Base-by-base conservation (phyloP, 495 filamentous ascomycete genomes). In the Neurospora tetraspora region DNA sequence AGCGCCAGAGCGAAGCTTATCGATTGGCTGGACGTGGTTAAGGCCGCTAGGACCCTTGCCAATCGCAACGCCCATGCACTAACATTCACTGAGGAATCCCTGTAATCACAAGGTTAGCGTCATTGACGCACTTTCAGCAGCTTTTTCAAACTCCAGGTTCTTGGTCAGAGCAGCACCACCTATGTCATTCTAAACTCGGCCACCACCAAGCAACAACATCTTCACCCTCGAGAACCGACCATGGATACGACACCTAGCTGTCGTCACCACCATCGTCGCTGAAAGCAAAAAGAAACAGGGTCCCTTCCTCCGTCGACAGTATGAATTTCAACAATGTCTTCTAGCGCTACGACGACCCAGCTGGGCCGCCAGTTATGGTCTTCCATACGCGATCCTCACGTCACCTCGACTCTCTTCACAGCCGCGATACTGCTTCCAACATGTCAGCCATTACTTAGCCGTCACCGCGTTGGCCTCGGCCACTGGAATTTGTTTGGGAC, bases 311-410 rank as follows among this genome's bases (percentile, higher is more conserved):
- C 12, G 53, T 65, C 53, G 53, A 65, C 80, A 79, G 77, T 74
- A 79, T 84, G 82, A 78, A 73, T 81, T 79, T 78, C 76, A 77
- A 80, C 79, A 77, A 85, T 85, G 84, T 81, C 81, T 77, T 81
- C 80, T 82, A 84, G 84, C 77, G 76, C 80, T 71, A 78, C 79
- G 20, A 78, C 81, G 74, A 78, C 83, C 77, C 81, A 83, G 78
- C 80, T 83, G 77, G 81, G 82, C 75, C 83, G 83, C 53, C 79
- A 82, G 69, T 72, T 82, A 73, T 84, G 81, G 80, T 78, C 81
- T 74, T 80, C 83, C n/a, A 75, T 85, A 70, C 82, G 82, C 71
- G 81, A 81, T 73, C 78, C 83, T 65, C 53, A 65, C 61, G 74
- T 78, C 73, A 76, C 78, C 71, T 34, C 53, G 27, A 71, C 76